These are phyloP conservation scores for Glycine soja DNA, from an alignment of 306 rosid genomes.

Conservation along the genomic window DNA sequence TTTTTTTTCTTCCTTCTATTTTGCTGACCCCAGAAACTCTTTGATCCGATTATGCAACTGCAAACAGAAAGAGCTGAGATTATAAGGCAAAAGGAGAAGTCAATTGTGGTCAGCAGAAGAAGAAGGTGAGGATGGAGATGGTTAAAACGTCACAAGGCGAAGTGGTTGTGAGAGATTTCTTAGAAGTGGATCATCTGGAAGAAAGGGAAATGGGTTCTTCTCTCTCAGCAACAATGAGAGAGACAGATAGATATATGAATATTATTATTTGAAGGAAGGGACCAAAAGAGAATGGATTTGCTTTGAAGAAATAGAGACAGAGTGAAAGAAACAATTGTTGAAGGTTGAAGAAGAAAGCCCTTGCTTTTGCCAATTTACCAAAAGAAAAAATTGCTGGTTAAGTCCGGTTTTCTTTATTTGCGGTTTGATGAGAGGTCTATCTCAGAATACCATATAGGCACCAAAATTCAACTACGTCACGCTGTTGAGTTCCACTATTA, in stretches of 20 bases:
- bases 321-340: too few species aligned
- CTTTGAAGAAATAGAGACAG: conserved; percentile 44
- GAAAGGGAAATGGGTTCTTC: conserved; percentile 39
- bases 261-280: too few species aligned
- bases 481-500: conserved; percentile 8
- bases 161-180: conserved; percentile 56
- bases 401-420: conserved; percentile 16
- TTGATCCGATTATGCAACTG: conserved; percentile 17
- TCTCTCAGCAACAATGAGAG: conserved; percentile 38
- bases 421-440: conserved; percentile 49
- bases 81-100: conserved; percentile 35
- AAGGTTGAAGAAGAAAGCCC: not conserved
- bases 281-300: conserved; percentile 37
- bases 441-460: conserved; percentile 37
- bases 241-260: conserved; percentile 29
- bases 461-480: conserved; percentile 28
- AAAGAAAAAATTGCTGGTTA: not conserved
- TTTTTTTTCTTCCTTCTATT: conserved; percentile 27
- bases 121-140: conserved; percentile 35
- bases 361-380: conserved; percentile 23
- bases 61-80: conserved; percentile 20
- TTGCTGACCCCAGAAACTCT: conserved; percentile 27
- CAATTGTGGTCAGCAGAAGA: conserved; percentile 37
- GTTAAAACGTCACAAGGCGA: conserved; percentile 52
- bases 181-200: conserved; percentile 42